Base-by-base conservation (phyloP, 306 rosid genomes). In the Trifolium repens region DNA sequence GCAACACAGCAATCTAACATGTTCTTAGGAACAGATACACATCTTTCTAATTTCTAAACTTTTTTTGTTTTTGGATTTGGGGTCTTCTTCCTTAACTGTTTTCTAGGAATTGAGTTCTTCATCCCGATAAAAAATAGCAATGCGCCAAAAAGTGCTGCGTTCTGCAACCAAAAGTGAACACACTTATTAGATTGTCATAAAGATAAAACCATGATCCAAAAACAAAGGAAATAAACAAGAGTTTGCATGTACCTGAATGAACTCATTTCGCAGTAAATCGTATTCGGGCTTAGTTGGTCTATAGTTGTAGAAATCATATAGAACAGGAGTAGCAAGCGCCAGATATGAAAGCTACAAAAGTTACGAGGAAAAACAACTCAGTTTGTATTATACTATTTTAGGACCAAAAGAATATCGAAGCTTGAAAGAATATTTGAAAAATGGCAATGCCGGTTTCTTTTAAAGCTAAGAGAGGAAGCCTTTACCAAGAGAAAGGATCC, bases 291-390 rank as follows among this genome's bases (percentile, higher is more conserved):
- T 70, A 46, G 80, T 81, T 5, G 87, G 87, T 40, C 74, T 79
- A 24, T 78, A 88, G 85, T 90, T 94, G 87, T 89, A 94, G 93
- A 94, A 91, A 78, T 94, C 96, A 57, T 84, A 88, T 47, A 91
- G 84, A 76, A 94, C 43, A 19, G 97, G 96, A 69, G 92, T 74
- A 80, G 86, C 72, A 22, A 90, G n/a, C 3, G 65, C 89, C 88
- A 84, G 78, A 73, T 87, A 76, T 46, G 85, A 72, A 79, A 90
- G 89, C 98, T 94, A 64, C 55, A 58, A 22, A 55, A 22, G 71
- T 72, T 8, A 53, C 43, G 43, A 55, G 13, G 37, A 43, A 63
- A 72, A 7, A 1, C 6, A 7, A 2, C 13, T 75, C 80, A 60
- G 71, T 61, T 43, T 26, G 59, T 57, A 49, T 27, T 44, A 57